Base-by-base conservation (phyloP, 495 filamentous ascomycete species). In the Niebla homalea region DNA sequence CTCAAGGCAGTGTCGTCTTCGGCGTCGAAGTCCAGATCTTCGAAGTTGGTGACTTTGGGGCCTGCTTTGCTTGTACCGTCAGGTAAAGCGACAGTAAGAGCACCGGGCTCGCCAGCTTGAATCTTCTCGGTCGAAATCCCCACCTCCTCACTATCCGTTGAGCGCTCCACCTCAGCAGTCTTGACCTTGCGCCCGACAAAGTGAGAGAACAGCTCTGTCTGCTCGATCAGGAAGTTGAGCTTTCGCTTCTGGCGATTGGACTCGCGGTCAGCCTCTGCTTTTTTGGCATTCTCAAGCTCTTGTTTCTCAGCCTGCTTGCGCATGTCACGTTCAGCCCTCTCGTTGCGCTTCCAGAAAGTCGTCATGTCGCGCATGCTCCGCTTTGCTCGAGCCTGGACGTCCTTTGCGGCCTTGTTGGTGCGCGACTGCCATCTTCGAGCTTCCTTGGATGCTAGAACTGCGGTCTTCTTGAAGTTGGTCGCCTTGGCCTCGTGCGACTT, bases 141-240 rank as follows among this genome's bases (percentile, higher is more conserved):
- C 38, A 87, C 82, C 0, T 68, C 70, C 5, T 75, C 78, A 59
- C 87, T 85, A 54, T 89, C 85, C n/a, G 86, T 85, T 40, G 80
- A 87, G 47, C 82, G 75, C 64, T 96, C 88, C 14, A 93, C 85
- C 56, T 95, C 90, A 60, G 87, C 82, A 4, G 89, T 97, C 71
- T 92, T 92, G 65, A 97, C 90, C 71, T 99, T 99, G 65, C 93
- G 93, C 57, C 93, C 92, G 57, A 99, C 94, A 64, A 99, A 99
- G 76, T 99, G 92, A 10, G 90, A 96, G 69, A 97, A 99, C 48
- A 99, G 70, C 60, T 99, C 92, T 18, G 92, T 99, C 67, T 99
- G 92, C 5, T 90, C 95, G 63, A 99, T 97, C 52, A 99, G 74
- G 79, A 99, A 99, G 70, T 99, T 96, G 54, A 99, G 84, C 68